Percentiles rank a stretch among this genome's conserved stretches.
These are phyloP conservation scores for Candida pseudoglaebosa DNA, from an alignment of 805 yeast species.

Conservation along the genomic window DNA sequence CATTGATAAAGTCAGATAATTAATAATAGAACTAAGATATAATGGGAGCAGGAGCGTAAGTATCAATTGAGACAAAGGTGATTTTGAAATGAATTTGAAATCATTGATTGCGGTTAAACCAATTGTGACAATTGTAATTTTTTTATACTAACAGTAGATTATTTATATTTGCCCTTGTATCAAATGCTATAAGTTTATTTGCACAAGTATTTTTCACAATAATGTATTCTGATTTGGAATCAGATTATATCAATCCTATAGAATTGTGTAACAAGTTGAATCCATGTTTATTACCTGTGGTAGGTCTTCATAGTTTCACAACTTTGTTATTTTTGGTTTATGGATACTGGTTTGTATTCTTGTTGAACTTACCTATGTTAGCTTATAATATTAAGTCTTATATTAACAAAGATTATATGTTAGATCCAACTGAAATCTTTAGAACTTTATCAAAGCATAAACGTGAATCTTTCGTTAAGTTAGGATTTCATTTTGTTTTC, in stretches of 20 bases:
- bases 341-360: conserved; percentile 89
- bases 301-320: conserved; percentile 70
- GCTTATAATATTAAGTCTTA: conserved; percentile 82
- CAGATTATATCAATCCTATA: conserved; percentile 96
- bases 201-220: conserved; percentile 93
- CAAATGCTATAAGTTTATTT: conserved; percentile 84
- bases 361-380: conserved; percentile 76
- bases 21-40: not conserved
- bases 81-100: not conserved
- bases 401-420: conserved; percentile 71
- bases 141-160: conserved; percentile 31
- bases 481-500: conserved; percentile 85
- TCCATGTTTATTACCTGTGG: conserved; percentile 87
- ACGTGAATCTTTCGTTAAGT: conserved; percentile 84
- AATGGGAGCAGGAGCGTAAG: conserved; percentile 6
- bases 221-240: conserved; percentile 90
- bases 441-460: conserved; percentile 90
- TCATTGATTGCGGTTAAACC: too few species aligned
- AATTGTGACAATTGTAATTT: too few species aligned
- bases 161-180: conserved; percentile 72
- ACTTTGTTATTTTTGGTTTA: conserved; percentile 70
- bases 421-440: conserved; percentile 97
- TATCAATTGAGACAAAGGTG: not conserved
- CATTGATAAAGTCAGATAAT: not conserved
- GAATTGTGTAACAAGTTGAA: conserved; percentile 92